phyloP scores from a whole-genome alignment of 345 rosid genomes.

The Eucalyptus grandis region DNA sequence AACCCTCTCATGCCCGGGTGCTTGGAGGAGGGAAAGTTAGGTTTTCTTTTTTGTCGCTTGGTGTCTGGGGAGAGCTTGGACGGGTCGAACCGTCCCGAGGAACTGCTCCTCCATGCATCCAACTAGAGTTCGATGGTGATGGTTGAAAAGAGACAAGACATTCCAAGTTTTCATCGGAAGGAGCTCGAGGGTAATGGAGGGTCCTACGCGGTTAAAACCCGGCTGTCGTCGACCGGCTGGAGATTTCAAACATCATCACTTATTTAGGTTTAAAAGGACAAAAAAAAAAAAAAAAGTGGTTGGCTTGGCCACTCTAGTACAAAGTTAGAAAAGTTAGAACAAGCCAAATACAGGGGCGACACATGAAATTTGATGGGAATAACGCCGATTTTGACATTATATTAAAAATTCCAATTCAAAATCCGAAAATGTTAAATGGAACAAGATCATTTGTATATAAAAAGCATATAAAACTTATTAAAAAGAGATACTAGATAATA shows the following conservation, averaged over 20 bases:
- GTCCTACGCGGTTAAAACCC: background rate
- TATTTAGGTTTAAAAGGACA: background rate
- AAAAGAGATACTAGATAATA: fast-evolving
- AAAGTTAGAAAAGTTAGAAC: background rate
- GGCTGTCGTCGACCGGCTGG: background rate
- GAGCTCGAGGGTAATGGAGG: background rate
- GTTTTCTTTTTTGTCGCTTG: background rate
- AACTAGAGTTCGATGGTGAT: background rate
- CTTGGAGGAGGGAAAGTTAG: background rate
- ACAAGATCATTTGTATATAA: fast-evolving
- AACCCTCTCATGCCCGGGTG: background rate
- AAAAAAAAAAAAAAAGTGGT: background rate
- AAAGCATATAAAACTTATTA: fast-evolving
- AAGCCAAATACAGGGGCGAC: background rate
- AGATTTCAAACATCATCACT: background rate
- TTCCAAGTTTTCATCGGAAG: background rate
- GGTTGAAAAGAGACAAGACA: background rate
- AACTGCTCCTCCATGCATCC: background rate
- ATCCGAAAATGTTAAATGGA: background rate
- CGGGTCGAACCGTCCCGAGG: background rate
- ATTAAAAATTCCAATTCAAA: background rate
- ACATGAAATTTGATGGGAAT: background rate
- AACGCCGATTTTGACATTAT: fast-evolving
- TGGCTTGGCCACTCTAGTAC: background rate
- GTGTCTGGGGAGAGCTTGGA: background rate